Conservation (phyloP, 2,329 filamentous ascomycete species). For the Calonectria henricotiae region DNA sequence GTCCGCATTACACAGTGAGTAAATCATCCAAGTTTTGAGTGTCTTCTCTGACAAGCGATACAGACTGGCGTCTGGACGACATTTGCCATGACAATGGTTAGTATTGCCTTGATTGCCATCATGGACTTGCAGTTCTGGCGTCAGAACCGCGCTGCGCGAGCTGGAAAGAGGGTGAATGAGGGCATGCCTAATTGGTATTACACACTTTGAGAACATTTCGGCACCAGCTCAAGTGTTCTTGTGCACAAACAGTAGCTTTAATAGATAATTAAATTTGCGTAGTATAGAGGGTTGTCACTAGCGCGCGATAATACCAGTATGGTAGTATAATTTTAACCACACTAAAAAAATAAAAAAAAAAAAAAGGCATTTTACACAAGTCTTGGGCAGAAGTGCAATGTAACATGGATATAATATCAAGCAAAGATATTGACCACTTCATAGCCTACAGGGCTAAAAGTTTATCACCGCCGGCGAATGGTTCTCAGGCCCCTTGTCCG, state of each 20-base stretch:
- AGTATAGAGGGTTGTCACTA: not conserved
- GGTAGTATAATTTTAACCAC: too few relatives aligned
- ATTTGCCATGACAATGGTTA: constrained; percentile 25
- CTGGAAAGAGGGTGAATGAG: constrained; percentile 19
- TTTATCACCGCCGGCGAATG: not conserved
- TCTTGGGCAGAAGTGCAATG: not conserved
- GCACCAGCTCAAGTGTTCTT: not conserved
- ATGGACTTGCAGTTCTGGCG: constrained; percentile 30
- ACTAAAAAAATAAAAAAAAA: not conserved
- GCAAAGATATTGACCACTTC: not conserved
- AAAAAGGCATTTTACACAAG: too few relatives aligned
- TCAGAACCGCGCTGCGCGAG: constrained; percentile 1
- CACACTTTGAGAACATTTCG: constrained; percentile 4
- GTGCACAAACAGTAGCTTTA: not conserved
- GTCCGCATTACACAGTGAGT: constrained; percentile 31
- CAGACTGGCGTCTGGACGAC: constrained; percentile 35
- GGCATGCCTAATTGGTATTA: constrained; percentile 31
- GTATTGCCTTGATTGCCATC: constrained; percentile 12
- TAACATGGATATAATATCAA: not conserved
- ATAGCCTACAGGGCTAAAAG: not conserved
- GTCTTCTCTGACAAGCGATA: not conserved
- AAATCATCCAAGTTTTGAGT: not conserved
- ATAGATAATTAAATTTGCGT: not conserved
- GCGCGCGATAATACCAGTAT: too few relatives aligned
- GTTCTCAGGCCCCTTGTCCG: too few relatives aligned